Evolutionary conservation across 805 yeast genomes (phyloP).

Genomic region (Schwanniomyces sp.): DNA sequence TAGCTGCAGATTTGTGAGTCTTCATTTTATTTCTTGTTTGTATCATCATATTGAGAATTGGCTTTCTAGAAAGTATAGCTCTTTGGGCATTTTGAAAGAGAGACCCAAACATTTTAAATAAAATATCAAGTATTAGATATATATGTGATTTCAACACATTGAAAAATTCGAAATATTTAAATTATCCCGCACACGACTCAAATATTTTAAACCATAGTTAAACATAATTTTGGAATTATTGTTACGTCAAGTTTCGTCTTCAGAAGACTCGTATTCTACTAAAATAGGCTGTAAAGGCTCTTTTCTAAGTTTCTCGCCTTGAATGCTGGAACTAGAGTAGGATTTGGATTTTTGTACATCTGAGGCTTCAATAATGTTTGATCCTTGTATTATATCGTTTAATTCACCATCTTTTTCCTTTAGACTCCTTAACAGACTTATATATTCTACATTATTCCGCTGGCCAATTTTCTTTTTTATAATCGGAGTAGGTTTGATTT

Average conservation of each 20-base stretch:
- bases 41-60: conserved; percentile 22
- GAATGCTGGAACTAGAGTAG: background rate
- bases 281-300: background rate
- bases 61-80: conserved; percentile 15
- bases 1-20: conserved; percentile 84
- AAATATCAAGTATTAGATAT: background rate
- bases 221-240: background rate
- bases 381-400: background rate
- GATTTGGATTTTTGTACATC: background rate
- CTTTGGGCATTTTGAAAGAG: conserved; percentile 1
- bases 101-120: conserved; percentile 3
- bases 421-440: background rate
- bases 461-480: background rate
- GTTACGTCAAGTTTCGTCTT: background rate
- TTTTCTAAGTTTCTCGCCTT: background rate
- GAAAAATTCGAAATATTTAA: background rate
- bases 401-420: background rate
- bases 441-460: background rate
- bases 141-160: background rate
- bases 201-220: background rate
- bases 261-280: conserved; percentile 3
- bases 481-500: background rate
- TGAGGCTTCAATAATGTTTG: background rate
- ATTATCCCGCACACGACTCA: background rate
- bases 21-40: conserved; percentile 55